Conservation (phyloP, 148 eudicot species). For the Amaranthus hypochondriacus region DNA sequence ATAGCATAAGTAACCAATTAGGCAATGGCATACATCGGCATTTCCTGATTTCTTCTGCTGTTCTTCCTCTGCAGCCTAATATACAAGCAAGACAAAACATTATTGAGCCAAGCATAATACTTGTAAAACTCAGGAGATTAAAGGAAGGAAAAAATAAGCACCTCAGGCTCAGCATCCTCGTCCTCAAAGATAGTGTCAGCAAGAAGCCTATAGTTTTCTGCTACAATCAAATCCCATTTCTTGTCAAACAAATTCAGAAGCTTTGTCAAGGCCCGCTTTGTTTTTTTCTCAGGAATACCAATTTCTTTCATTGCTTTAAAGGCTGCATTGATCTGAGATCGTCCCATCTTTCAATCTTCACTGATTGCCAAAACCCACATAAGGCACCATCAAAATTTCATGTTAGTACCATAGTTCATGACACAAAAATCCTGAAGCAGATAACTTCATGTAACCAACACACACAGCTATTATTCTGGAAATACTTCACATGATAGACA, state of each 20-base stretch:
- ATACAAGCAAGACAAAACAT: constrained; percentile 12
- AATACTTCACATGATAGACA: too few relatives aligned
- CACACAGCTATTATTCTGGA: too few relatives aligned
- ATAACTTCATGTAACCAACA: too few relatives aligned
- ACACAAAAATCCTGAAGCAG: too few relatives aligned
- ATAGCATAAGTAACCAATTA: constrained; percentile 16
- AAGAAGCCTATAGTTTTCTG: constrained; percentile 66
- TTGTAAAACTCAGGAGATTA: neutral
- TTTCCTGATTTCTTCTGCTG: constrained; percentile 25
- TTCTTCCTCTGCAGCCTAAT: constrained; percentile 43
- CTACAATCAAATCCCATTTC: constrained; percentile 77
- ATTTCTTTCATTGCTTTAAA: constrained; percentile 61
- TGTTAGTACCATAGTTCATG: too few relatives aligned
- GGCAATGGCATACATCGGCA: constrained; percentile 29
- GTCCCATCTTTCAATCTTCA: constrained; percentile 35
- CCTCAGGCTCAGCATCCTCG: constrained; percentile 61
- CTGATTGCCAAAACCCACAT: neutral
- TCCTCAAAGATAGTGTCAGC: constrained; percentile 79
- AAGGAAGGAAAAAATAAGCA: constrained; percentile 19
- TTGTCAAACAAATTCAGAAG: constrained; percentile 60
- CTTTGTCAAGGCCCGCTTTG: constrained; percentile 69
- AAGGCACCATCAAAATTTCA: neutral
- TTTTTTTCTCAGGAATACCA: constrained; percentile 53
- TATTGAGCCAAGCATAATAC: constrained; percentile 1
- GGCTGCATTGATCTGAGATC: constrained; percentile 44